Percentiles rank a stretch among this genome's conserved stretches.
Evolutionary conservation across 2,329 filamentous ascomycete genomes (phyloP).

Genomic region (Trichoderma brevicompactum): DNA sequence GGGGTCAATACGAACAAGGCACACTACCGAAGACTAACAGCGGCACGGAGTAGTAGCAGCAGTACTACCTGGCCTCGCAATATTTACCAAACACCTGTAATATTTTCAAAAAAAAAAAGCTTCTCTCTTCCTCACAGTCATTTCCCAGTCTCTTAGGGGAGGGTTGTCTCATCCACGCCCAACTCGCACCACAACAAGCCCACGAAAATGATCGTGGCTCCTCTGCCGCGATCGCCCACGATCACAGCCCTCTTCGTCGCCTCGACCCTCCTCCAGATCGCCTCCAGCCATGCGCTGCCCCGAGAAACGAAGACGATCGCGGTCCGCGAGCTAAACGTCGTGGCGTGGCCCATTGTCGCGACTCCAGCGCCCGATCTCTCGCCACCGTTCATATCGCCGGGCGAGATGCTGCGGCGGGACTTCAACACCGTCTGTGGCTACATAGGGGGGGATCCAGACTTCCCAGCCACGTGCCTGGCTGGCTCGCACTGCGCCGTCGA

Average conservation of each 20-base stretch:
- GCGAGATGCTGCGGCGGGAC: conserved; percentile 43
- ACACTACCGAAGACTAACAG: conserved; percentile 1
- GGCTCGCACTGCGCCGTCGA: conserved; percentile 64
- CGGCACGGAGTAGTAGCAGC: background rate
- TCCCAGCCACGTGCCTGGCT: conserved; percentile 61
- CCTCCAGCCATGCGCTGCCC: conserved; percentile 47
- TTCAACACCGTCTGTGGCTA: conserved; percentile 63
- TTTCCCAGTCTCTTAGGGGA: background rate
- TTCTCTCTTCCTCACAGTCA: background rate
- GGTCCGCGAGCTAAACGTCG: conserved; percentile 46
- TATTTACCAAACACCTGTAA: conserved; percentile 10
- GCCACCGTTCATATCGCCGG: conserved; percentile 38
- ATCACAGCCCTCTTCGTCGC: conserved; percentile 21
- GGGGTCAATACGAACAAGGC: conserved; percentile 27
- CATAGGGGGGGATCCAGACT: conserved; percentile 54
- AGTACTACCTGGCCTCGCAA: conserved; percentile 5
- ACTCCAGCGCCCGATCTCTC: conserved; percentile 47
- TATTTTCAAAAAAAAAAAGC: background rate
- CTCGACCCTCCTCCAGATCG: conserved; percentile 38
- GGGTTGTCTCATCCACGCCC: background rate
- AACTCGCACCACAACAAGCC: background rate
- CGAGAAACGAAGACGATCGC: conserved; percentile 47
- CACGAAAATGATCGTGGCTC: conserved; percentile 25
- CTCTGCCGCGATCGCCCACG: conserved; percentile 21
- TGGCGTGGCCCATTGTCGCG: conserved; percentile 45